Percentiles rank a stretch among this genome's conserved stretches.
phyloP scores from a whole-genome alignment of 805 yeast genomes.

The Scheffersomyces coipomensis region DNA sequence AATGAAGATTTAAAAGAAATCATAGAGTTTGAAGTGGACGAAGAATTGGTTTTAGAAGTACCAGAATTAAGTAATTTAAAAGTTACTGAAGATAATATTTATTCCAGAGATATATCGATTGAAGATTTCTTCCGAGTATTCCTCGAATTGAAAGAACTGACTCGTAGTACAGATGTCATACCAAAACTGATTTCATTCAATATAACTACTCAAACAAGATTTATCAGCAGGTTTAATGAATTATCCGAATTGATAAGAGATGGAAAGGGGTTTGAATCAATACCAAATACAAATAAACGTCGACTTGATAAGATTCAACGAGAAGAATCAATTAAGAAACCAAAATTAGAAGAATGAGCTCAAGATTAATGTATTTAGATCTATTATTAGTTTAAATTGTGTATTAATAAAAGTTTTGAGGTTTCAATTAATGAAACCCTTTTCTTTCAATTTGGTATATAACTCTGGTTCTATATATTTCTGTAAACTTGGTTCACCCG shows the following conservation, averaged over 20 bases:
- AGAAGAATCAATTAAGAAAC: neutral
- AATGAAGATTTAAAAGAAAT: slow-evolving; percentile 26
- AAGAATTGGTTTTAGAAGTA: slow-evolving; percentile 25
- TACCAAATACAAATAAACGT: neutral
- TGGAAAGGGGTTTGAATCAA: slow-evolving; percentile 16
- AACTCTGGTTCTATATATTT: slow-evolving; percentile 67
- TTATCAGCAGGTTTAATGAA: slow-evolving; percentile 24
- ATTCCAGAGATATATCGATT: slow-evolving; percentile 21
- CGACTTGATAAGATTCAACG: neutral
- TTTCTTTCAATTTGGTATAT: slow-evolving; percentile 49
- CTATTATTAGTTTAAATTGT: neutral
- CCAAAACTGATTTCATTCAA: slow-evolving; percentile 16
- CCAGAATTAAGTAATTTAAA: slow-evolving; percentile 24
- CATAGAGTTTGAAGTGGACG: slow-evolving; percentile 18
- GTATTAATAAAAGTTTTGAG: neutral
- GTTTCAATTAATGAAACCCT: slow-evolving; percentile 34
- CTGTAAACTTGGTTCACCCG: slow-evolving; percentile 65
- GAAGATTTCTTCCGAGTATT: slow-evolving; percentile 25
- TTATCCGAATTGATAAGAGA: slow-evolving; percentile 17
- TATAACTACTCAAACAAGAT: slow-evolving; percentile 20
- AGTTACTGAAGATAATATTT: slow-evolving; percentile 32
- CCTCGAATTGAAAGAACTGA: slow-evolving; percentile 13
- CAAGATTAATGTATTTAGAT: neutral
- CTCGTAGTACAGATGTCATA: slow-evolving; percentile 3
- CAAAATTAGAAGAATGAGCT: neutral